Evolutionary conservation across 129 eudicot species (phyloP), one percentile per base, ranked within the genome.

Genomic region (Centaurea solstitialis): DNA sequence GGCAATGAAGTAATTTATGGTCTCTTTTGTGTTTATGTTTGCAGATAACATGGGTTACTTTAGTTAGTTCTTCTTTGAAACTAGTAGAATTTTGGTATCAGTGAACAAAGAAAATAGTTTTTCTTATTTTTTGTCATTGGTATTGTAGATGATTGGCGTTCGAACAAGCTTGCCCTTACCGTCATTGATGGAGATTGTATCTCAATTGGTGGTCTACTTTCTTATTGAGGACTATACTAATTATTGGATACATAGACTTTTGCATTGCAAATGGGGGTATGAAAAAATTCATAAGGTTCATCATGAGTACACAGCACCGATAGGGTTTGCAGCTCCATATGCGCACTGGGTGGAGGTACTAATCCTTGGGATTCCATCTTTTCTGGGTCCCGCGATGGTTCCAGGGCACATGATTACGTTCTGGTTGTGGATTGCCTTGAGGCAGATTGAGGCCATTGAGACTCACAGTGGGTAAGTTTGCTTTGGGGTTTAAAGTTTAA

Each of bases 331-430:
- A 9, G 89, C 94, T 9, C 91, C 87, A 1, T 89, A 93, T 82
- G 97, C 98, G 0, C 98, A 93, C 67, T 91, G 97, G 97, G 87
- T 88, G 4, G 98, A 93, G 88, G 73, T 88, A 39, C 57, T 93
- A 83, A 76, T 93, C 65, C 92, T 91, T 68, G 97, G 97, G 90
- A 89, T 93, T 61, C 94, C 98, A 6, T 89, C 98, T 0, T 85
- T 84, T 77, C 80, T 91, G 17, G 98, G 98, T 17, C 98, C 98
- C 57, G 93, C 97, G 2, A 79, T 91, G 73, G 97, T 75, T 70
- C 97, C 94, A 0, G 97, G 97, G 2, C 98, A 93, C 39, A 89
- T 93, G 87, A 76, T 90, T 72, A 92, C 94, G 6, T 88, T 88
- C 82, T 89, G 92, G 90, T 40, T 93, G 73, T 93, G 98, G 97